Percentiles rank a stretch among this genome's conserved stretches.
phyloP scores from a whole-genome alignment of 768 basidiomycete species.

The Panus rudis region DNA sequence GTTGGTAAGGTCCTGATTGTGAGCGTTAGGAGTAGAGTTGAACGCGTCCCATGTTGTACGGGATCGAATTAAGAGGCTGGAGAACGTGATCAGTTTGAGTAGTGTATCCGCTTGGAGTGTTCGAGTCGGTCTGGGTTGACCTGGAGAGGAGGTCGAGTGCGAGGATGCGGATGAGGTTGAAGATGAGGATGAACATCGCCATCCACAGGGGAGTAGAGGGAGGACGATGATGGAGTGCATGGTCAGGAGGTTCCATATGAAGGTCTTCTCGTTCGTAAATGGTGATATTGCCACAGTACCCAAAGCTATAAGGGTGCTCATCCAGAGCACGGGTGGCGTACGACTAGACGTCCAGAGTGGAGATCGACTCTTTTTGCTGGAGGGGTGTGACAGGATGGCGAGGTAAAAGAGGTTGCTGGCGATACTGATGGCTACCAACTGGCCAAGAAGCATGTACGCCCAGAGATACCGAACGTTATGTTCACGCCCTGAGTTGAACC shows the following conservation, averaged over 20 bases:
- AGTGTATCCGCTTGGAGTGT: constrained; percentile 25
- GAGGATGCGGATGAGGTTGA: no score
- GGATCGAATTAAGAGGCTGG: constrained; percentile 29
- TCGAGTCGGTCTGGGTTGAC: constrained; percentile 7
- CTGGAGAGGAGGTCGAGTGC: no score
- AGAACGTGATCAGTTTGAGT: constrained; percentile 30
- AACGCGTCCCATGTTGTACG: constrained; percentile 24
- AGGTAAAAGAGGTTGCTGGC: constrained; percentile 58
- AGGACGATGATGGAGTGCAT: constrained; percentile 54
- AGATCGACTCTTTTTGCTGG: constrained; percentile 2
- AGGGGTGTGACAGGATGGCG: constrained; percentile 35
- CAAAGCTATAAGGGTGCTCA: constrained; percentile 39
- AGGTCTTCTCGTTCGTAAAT: constrained; percentile 33
- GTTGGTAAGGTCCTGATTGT: no score
- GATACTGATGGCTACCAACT: constrained; percentile 64
- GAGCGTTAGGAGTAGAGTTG: no score
- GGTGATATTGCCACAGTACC: constrained; percentile 39
- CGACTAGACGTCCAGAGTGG: background rate
- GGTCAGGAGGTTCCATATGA: constrained; percentile 51
- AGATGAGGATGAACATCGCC: no score
- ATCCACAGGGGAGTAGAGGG: constrained; percentile 36
- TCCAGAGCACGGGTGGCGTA: constrained; percentile 25
- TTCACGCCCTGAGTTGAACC: constrained; percentile 27
- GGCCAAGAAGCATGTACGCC: constrained; percentile 70
- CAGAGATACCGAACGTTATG: constrained; percentile 42